Evolutionary conservation across 192 early-diverging fungal species (phyloP).

Genomic region (Entomortierella beljakovae): DNA sequence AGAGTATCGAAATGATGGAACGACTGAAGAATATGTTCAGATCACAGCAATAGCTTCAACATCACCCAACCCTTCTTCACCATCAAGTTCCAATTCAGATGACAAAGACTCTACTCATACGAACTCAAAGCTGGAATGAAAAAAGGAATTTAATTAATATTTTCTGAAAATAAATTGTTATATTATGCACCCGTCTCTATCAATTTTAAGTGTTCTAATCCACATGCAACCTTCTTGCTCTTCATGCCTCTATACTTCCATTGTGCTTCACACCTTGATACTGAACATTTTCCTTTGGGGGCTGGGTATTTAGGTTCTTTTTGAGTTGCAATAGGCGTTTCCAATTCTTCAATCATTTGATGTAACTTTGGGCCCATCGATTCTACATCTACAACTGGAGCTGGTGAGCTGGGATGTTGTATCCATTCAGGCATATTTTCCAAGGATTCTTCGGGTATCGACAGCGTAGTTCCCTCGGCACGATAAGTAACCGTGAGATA

Average conservation of each 20-base stretch:
- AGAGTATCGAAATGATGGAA: neutral
- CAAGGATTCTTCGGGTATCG: constrained; percentile 48
- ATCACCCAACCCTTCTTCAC: neutral
- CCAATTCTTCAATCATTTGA: constrained; percentile 16
- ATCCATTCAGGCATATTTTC: constrained; percentile 37
- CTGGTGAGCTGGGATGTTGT: constrained; percentile 12
- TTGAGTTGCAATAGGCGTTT: constrained; percentile 34
- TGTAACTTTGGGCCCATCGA: neutral
- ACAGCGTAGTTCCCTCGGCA: constrained; percentile 53
- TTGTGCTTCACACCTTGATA: constrained; percentile 56
- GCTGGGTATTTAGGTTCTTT: constrained; percentile 60
- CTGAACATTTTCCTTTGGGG: constrained; percentile 58
- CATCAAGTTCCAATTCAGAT: neutral
- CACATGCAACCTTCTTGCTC: constrained; percentile 67
- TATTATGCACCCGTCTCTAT: constrained; percentile 31
- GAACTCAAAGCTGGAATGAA: constrained; percentile 30
- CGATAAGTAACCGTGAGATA: constrained; percentile 52
- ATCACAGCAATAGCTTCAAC: neutral
- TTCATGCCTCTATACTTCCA: constrained; percentile 68
- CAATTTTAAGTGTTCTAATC: constrained; percentile 64
- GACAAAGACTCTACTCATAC: neutral
- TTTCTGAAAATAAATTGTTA: no score
- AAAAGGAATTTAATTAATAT: no score
- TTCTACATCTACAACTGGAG: neutral
- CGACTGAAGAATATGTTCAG: neutral